These are phyloP conservation scores for Hypoxylon sp. DNA, from an alignment of 2,329 filamentous ascomycete genomes.

Conservation along the genomic window DNA sequence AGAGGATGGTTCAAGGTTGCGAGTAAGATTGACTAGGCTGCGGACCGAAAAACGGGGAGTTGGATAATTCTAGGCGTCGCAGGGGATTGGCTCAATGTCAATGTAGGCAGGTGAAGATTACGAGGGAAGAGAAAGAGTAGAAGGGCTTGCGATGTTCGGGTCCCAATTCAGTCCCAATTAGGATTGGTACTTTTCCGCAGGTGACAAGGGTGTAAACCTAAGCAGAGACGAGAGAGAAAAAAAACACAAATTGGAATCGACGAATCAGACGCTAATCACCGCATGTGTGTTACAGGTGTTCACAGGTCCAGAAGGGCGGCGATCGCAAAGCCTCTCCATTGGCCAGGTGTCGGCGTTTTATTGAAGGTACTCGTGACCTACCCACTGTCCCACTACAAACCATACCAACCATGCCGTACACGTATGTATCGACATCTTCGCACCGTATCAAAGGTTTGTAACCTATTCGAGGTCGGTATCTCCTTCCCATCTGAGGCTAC, in stretches of 20 bases:
- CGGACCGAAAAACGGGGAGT: constrained; percentile 29
- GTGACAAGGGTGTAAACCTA: constrained; percentile 10
- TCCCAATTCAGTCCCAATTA: constrained; percentile 28
- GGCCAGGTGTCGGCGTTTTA: constrained; percentile 24
- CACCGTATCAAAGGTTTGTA: neutral
- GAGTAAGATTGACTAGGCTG: constrained; percentile 11
- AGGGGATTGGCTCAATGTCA: constrained; percentile 19
- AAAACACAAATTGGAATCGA: constrained; percentile 22
- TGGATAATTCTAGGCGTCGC: constrained; percentile 20
- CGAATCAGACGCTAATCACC: constrained; percentile 37
- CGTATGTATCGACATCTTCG: constrained; percentile 11
- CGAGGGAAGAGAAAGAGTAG: constrained; percentile 5
- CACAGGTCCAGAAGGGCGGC: constrained; percentile 38
- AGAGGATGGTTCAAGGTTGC: constrained; percentile 7
- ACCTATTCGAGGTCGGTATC: constrained; percentile 20
- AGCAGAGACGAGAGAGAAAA: constrained; percentile 1
- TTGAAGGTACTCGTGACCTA: constrained; percentile 24
- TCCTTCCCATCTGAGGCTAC: constrained; percentile 37
- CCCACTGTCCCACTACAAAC: constrained; percentile 14
- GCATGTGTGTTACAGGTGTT: constrained; percentile 23
- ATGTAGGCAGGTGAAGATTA: constrained; percentile 13
- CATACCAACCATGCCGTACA: constrained; percentile 16
- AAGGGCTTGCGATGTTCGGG: constrained; percentile 23
- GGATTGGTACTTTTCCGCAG: constrained; percentile 20
- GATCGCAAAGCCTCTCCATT: constrained; percentile 28